Percentiles rank a stretch among this genome's conserved stretches.
phyloP scores from a whole-genome alignment of 148 eudicot species.

The Camellia japonica region DNA sequence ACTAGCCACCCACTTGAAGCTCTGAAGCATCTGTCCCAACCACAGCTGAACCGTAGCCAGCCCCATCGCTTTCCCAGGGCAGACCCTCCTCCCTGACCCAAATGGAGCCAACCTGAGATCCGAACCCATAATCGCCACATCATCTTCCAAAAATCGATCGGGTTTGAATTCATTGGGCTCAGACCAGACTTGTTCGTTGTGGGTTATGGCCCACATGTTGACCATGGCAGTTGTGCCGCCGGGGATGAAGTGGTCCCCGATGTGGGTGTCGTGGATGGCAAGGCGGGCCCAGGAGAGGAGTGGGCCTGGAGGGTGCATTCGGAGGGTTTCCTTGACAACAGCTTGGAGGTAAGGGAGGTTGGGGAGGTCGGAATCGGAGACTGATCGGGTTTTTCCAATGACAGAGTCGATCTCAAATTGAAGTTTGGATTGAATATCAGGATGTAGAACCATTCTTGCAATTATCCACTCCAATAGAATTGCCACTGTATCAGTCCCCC shows the following conservation, averaged over 20 bases:
- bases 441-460: constrained; percentile 92
- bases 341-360: constrained; percentile 78
- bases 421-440: constrained; percentile 82
- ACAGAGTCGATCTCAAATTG: constrained; percentile 62
- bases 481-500: constrained; percentile 95
- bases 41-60: constrained; percentile 78
- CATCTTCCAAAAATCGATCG: constrained; percentile 66
- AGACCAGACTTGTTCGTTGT: constrained; percentile 65
- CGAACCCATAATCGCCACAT: constrained; percentile 76
- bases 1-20: constrained; percentile 61
- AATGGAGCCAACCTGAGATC: constrained; percentile 81
- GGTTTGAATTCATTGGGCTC: constrained; percentile 64
- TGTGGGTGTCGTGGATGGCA: constrained; percentile 71
- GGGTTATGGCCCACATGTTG: constrained; percentile 97
- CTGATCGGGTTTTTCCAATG: constrained; percentile 36
- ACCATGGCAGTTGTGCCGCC: constrained; percentile 98
- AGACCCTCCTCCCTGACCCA: constrained; percentile 86
- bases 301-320: constrained; percentile 94
- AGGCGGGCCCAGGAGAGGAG: constrained; percentile 96
- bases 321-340: constrained; percentile 74
- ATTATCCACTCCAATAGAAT: constrained; percentile 84
- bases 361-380: constrained; percentile 61
- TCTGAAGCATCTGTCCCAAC: constrained; percentile 83
- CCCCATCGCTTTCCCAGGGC: constrained; percentile 85
- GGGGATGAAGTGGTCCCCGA: constrained; percentile 70